Evolutionary conservation across 176 grass and related monocot species (phyloP).

Genomic region (Coix lacrymajobi): DNA sequence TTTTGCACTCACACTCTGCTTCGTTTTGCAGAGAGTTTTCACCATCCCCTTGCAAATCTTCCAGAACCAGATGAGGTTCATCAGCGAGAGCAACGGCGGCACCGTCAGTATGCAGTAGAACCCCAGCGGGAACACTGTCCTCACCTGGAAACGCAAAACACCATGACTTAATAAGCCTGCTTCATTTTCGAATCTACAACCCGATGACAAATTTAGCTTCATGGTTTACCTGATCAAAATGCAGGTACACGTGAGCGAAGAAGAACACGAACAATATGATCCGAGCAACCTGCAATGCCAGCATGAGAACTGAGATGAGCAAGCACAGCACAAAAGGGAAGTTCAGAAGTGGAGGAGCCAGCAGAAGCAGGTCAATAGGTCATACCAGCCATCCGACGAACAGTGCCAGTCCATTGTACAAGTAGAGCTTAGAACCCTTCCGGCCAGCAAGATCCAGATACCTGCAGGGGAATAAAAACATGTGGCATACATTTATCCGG

Average conservation of each 20-base stretch:
- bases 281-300: slow-evolving; percentile 44
- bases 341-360: background rate
- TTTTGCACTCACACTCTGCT: background rate
- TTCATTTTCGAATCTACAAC: background rate
- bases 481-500: too few relatives aligned
- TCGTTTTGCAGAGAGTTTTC: slow-evolving; percentile 49
- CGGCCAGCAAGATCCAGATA: slow-evolving; percentile 56
- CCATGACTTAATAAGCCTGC: background rate
- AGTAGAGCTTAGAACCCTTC: slow-evolving; percentile 54
- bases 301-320: background rate
- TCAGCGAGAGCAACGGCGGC: slow-evolving; percentile 39
- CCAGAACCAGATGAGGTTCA: slow-evolving; percentile 73
- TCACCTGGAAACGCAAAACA: slow-evolving; percentile 47
- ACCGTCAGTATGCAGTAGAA: slow-evolving; percentile 47
- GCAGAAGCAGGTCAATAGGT: too few relatives aligned
- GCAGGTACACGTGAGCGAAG: slow-evolving; percentile 56
- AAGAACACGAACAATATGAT: slow-evolving; percentile 63
- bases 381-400: slow-evolving; percentile 68
- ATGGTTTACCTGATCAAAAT: slow-evolving; percentile 56
- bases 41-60: slow-evolving; percentile 75
- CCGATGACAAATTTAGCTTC: background rate
- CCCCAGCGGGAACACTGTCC: slow-evolving; percentile 46
- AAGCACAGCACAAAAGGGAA: background rate
- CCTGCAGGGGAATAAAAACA: slow-evolving; percentile 24
- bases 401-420: slow-evolving; percentile 57